Evolutionary conservation across 192 early-diverging fungal species (phyloP), one percentile per base, ranked within the genome.

Genomic region (Coemansia sp.): DNA sequence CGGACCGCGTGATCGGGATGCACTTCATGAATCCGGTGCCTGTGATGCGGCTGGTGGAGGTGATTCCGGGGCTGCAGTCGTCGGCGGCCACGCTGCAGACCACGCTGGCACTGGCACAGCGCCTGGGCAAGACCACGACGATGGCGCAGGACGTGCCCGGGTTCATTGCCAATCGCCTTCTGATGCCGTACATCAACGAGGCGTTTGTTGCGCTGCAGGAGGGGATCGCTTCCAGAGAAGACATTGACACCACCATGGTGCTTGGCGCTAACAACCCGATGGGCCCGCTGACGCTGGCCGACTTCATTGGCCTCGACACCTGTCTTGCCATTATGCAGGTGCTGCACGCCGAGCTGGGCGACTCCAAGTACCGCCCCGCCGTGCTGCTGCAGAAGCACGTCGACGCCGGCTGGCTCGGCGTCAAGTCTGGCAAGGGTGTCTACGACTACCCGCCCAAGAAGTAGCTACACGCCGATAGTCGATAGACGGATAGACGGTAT

Each of bases 121-220:
- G 75, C 21, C 96, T 99, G 95, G 94, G 94, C 50, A 99, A 99
- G 86, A 93, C 89, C n/a, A 92, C 89, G 49, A 98, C 97, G 5
- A 74, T 88, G 67, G 89, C 88, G 45, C 84, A 86, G 68, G 97
- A 99, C 84, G 89, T 93, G 56, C 97, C 97, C 15, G 97, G 95
- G 56, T 99, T 99, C 74, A 94, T 99, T 64, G 95, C 97, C 40
- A 99, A 99, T 86, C 86, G 97, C 16, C 66, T 99, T 64, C 84
- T 99, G 74, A 99, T 99, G 95, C 97, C 97, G 43, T 99, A 99
- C 85, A 99, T 99, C 71, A 99, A 99, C 80, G 97, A 99, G 83
- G 95, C 97, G 9, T 67, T 92, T 10, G 91, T 92, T 67, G 89
- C 90, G 13, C 82, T 96, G 19, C 92, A 96, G 75, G 76, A 94